Conservation (phyloP, 257 asterid genomes). For the Ilex aquifolium region DNA sequence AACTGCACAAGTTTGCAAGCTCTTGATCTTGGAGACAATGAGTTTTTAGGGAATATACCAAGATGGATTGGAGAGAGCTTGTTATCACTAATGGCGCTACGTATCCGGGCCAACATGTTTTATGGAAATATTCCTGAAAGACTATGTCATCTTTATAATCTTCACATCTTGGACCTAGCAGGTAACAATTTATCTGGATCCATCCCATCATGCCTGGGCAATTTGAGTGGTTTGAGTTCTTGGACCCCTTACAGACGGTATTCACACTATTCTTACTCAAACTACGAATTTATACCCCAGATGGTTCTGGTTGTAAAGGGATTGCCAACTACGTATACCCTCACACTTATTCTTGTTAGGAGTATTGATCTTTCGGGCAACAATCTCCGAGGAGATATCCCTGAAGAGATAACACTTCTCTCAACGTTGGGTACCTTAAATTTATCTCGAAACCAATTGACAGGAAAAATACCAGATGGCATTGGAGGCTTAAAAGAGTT, state of each 20-base stretch:
- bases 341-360: slow-evolving; percentile 10
- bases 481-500: slow-evolving; percentile 2
- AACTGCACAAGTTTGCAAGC: slow-evolving; percentile 8
- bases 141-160: slow-evolving; percentile 13
- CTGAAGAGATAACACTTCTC: slow-evolving; percentile 1
- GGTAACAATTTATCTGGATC: slow-evolving; percentile 15
- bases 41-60: slow-evolving; percentile 16
- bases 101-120: slow-evolving; percentile 10
- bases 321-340: slow-evolving; percentile 1
- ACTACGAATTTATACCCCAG: slow-evolving; percentile 2
- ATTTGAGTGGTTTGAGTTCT: slow-evolving; percentile 2
- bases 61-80: slow-evolving; percentile 14
- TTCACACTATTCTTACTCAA: neutral
- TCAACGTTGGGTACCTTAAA: slow-evolving; percentile 12
- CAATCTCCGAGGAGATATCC: slow-evolving; percentile 5
- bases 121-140: slow-evolving; percentile 10
- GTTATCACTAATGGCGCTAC: neutral
- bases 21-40: slow-evolving; percentile 29
- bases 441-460: slow-evolving; percentile 15
- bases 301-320: slow-evolving; percentile 18
- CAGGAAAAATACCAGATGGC: slow-evolving; percentile 16
- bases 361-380: slow-evolving; percentile 18
- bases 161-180: slow-evolving; percentile 24
- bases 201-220: slow-evolving; percentile 15
- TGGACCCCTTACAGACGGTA: neutral